A percentile compares a stretch with the other conserved stretches of the same genome.
Conservation (phyloP, 2,329 filamentous ascomycete genomes). For the Dactylellina leptospora region DNA sequence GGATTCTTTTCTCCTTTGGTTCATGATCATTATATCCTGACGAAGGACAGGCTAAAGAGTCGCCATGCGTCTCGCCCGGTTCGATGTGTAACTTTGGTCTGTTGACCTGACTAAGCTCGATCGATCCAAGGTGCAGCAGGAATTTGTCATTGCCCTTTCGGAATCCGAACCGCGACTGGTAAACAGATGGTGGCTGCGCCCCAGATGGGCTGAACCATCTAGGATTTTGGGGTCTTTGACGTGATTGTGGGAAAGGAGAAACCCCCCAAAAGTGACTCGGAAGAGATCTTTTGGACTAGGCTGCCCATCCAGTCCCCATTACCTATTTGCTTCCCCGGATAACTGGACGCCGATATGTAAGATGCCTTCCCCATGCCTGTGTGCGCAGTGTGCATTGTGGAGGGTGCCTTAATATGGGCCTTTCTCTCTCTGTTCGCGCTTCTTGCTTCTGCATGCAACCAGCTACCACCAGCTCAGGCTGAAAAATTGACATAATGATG, state of each 20-base stretch:
- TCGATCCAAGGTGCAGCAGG: constrained; percentile 26
- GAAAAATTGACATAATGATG: neutral
- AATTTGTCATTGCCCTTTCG: constrained; percentile 50
- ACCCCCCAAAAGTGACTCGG: constrained; percentile 22
- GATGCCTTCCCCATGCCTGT: constrained; percentile 9
- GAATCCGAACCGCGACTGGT: constrained; percentile 50
- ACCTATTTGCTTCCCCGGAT: constrained; percentile 28
- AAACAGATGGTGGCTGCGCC: constrained; percentile 37
- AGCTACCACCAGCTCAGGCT: neutral
- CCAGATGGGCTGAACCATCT: constrained; percentile 34
- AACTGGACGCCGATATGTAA: constrained; percentile 47
- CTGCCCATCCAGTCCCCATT: constrained; percentile 14
- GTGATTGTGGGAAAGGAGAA: no score
- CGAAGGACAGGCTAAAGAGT: neutral
- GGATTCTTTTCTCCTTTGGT: constrained; percentile 51
- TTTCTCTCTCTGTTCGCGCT: no score
- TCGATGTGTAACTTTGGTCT: constrained; percentile 34
- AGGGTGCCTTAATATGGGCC: constrained; percentile 24
- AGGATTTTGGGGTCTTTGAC: constrained; percentile 36
- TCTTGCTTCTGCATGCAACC: neutral
- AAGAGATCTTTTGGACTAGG: constrained; percentile 20
- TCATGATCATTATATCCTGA: constrained; percentile 10
- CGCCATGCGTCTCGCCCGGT: neutral
- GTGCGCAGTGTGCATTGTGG: constrained; percentile 17
- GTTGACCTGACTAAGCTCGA: constrained; percentile 45